These are phyloP conservation scores for Cenococcum geophilum DNA, from an alignment of 495 filamentous ascomycete species.

Conservation along the genomic window DNA sequence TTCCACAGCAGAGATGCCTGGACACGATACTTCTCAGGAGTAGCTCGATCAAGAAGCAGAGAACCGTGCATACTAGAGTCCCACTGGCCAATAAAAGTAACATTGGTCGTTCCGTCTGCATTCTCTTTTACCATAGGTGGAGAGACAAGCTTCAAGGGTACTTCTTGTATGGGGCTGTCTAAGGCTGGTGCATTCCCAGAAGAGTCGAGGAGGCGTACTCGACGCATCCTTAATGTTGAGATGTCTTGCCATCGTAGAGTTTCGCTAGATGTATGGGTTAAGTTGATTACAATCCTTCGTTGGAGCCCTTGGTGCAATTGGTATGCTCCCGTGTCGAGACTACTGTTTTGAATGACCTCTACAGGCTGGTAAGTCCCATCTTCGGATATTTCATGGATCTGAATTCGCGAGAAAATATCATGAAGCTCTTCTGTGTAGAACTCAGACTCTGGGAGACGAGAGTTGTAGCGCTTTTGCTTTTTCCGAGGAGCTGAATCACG, in stretches of 20 bases:
- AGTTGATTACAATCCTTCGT: slow-evolving; percentile 73
- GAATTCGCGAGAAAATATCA: slow-evolving; percentile 79
- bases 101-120: slow-evolving; percentile 83
- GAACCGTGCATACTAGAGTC: slow-evolving; percentile 92
- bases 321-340: slow-evolving; percentile 77
- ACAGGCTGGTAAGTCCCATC: slow-evolving; percentile 86
- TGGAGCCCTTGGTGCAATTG: slow-evolving; percentile 96
- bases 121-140: slow-evolving; percentile 73
- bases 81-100: slow-evolving; percentile 85
- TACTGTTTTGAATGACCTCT: slow-evolving; percentile 79
- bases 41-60: slow-evolving; percentile 79
- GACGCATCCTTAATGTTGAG: slow-evolving; percentile 64
- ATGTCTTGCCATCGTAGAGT: slow-evolving; percentile 82
- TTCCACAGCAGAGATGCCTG: slow-evolving; percentile 83
- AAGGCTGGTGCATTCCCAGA: slow-evolving; percentile 78
- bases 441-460: slow-evolving; percentile 80
- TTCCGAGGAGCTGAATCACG: slow-evolving; percentile 61
- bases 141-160: slow-evolving; percentile 67
- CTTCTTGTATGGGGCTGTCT: slow-evolving; percentile 61
- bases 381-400: slow-evolving; percentile 87
- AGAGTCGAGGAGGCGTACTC: slow-evolving; percentile 73
- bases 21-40: slow-evolving; percentile 83
- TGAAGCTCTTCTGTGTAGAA: slow-evolving; percentile 91
- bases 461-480: slow-evolving; percentile 51
- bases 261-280: slow-evolving; percentile 85